These are phyloP conservation scores for Moesziomyces aphidis DNA, from an alignment of 1,284 basidiomycete species.

Conservation along the genomic window DNA sequence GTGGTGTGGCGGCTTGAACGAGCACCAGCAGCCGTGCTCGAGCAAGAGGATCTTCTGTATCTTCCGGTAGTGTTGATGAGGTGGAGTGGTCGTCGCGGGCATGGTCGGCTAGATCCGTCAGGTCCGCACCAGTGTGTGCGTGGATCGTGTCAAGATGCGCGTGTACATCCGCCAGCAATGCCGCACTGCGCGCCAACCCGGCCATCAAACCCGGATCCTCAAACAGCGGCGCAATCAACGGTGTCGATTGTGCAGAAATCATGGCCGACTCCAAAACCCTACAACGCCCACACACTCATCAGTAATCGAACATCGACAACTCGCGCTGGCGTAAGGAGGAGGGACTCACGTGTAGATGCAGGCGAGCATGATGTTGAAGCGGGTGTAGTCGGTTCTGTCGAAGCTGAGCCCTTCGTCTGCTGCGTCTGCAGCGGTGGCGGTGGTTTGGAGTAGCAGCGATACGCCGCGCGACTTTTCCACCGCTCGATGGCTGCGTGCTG, in stretches of 20 bases:
- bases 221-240: constrained; percentile 10
- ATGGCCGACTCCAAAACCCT: constrained; percentile 18
- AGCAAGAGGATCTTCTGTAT: constrained; percentile 1
- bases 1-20: neutral
- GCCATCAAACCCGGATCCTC: constrained; percentile 11
- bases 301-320: neutral
- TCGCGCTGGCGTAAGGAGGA: neutral
- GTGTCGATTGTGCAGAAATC: neutral
- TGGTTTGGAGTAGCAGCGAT: constrained; percentile 29
- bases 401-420: constrained; percentile 14
- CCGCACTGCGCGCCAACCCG: constrained; percentile 13
- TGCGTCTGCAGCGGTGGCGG: constrained; percentile 6
- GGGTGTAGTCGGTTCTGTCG: constrained; percentile 44
- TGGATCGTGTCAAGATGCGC: constrained; percentile 26
- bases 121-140: constrained; percentile 15
- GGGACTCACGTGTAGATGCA: constrained; percentile 36
- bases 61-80: neutral
- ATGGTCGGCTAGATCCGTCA: constrained; percentile 22
- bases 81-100: constrained; percentile 4
- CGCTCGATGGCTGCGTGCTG: constrained; percentile 27
- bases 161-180: constrained; percentile 20
- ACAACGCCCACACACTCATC: neutral
- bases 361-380: constrained; percentile 51
- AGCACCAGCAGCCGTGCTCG: neutral
- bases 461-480: constrained; percentile 50